phyloP scores from a whole-genome alignment of 345 rosid genomes.

The Brassica rapa region DNA sequence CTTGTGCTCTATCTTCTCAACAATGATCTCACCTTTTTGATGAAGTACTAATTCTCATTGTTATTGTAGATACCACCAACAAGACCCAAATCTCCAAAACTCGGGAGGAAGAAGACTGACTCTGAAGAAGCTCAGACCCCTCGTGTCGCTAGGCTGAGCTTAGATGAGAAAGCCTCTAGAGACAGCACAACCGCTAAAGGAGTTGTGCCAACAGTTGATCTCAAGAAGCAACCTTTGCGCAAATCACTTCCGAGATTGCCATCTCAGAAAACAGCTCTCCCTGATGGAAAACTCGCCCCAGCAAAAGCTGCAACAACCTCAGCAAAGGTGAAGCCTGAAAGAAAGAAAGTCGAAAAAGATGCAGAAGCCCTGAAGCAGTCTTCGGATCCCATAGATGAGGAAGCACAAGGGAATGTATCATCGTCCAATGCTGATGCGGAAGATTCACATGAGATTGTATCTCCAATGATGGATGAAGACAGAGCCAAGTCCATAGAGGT shows the following conservation, averaged over 20 bases:
- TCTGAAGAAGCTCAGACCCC: conserved; percentile 52
- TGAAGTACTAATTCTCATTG: conserved; percentile 5
- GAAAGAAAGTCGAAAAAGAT: conserved; percentile 42
- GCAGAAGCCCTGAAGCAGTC: conserved; percentile 40
- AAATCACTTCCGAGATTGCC: conserved; percentile 91
- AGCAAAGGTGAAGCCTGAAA: conserved; percentile 45
- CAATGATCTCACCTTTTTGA: not conserved
- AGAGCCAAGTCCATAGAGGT: conserved; percentile 43
- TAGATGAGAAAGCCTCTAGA: conserved; percentile 59
- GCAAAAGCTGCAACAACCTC: conserved; percentile 24
- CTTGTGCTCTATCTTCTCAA: conserved; percentile 26
- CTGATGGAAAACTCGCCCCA: conserved; percentile 41
- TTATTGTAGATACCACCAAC: conserved; percentile 81
- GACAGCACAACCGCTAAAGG: conserved; percentile 50
- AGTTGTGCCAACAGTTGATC: conserved; percentile 43
- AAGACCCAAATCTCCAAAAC: conserved; percentile 95
- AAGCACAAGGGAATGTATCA: conserved; percentile 32
- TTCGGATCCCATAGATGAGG: conserved; percentile 21
- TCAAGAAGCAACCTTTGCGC: conserved; percentile 63
- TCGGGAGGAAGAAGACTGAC: conserved; percentile 84
- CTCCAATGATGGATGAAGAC: conserved; percentile 42
- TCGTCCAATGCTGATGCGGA: conserved; percentile 28
- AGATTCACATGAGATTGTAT: conserved; percentile 29
- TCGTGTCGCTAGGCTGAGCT: conserved; percentile 57
- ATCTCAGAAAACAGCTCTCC: conserved; percentile 64